These are phyloP conservation scores for Ophiostoma tasmaniense DNA, from an alignment of 2,329 filamentous ascomycete species.

Conservation along the genomic window DNA sequence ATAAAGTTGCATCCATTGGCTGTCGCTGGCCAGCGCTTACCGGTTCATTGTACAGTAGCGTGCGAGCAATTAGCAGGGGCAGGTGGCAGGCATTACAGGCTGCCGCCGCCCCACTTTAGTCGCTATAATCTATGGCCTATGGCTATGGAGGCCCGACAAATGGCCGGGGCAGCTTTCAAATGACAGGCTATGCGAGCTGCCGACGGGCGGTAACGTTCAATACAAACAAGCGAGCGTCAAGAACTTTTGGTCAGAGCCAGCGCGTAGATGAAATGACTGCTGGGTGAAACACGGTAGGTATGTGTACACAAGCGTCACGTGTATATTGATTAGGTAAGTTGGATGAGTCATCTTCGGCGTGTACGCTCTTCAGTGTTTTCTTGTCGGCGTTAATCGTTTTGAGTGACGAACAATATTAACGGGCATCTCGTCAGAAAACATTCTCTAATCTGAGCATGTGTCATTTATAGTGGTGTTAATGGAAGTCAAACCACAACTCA, in stretches of 20 bases:
- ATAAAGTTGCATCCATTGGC: slow-evolving; percentile 12
- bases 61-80: background rate
- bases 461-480: no score
- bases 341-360: background rate
- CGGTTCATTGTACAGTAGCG: background rate
- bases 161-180: background rate
- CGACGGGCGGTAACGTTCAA: background rate
- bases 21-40: slow-evolving; percentile 15
- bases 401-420: no score
- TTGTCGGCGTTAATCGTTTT: no score
- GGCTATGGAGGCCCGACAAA: background rate
- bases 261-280: background rate
- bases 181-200: background rate
- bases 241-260: background rate
- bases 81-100: background rate
- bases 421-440: no score
- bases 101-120: slow-evolving; percentile 6
- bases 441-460: no score
- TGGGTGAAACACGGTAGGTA: background rate
- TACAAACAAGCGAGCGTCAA: background rate
- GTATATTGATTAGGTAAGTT: background rate
- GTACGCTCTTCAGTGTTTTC: background rate
- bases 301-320: background rate
- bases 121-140: background rate
- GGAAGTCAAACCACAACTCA: no score